Evolutionary conservation across 2,329 filamentous ascomycete genomes (phyloP).

Genomic region (Chrysoporthe puriensis): DNA sequence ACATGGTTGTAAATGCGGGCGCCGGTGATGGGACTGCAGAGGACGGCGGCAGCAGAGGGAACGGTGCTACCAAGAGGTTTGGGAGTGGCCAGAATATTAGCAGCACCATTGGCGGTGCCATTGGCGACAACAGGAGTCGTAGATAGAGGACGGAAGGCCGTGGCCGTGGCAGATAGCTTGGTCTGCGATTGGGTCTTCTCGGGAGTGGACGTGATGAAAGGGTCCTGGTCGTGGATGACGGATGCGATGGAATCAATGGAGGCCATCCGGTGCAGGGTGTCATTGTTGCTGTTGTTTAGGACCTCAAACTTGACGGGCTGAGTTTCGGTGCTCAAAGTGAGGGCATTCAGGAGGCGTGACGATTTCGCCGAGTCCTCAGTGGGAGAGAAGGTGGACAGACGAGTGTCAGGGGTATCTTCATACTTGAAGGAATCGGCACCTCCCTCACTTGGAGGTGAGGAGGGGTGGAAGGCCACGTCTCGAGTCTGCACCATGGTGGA

Average conservation of each 20-base stretch:
- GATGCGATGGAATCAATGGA: constrained; percentile 35
- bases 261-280: constrained; percentile 6
- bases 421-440: constrained; percentile 58
- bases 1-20: constrained; percentile 19
- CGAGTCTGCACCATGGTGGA: constrained; percentile 46
- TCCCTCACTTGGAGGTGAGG: constrained; percentile 58
- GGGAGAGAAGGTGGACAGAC: constrained; percentile 66
- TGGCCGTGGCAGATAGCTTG: constrained; percentile 67
- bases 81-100: constrained; percentile 16
- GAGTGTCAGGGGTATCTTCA: constrained; percentile 65
- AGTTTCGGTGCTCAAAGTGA: constrained; percentile 38
- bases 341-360: constrained; percentile 41
- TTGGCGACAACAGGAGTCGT: constrained; percentile 31
- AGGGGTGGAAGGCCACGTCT: constrained; percentile 47
- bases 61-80: constrained; percentile 11
- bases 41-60: constrained; percentile 22
- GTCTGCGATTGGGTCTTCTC: constrained; percentile 41
- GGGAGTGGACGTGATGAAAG: constrained; percentile 52
- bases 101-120: constrained; percentile 32
- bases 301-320: constrained; percentile 34
- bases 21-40: constrained; percentile 31
- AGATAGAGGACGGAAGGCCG: constrained; percentile 60
- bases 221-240: constrained; percentile 50
- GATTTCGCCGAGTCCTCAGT: constrained; percentile 55
- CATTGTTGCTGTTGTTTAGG: not conserved